These are phyloP conservation scores for Colletotrichum agaves DNA, from an alignment of 2,329 filamentous ascomycete species.

Conservation along the genomic window DNA sequence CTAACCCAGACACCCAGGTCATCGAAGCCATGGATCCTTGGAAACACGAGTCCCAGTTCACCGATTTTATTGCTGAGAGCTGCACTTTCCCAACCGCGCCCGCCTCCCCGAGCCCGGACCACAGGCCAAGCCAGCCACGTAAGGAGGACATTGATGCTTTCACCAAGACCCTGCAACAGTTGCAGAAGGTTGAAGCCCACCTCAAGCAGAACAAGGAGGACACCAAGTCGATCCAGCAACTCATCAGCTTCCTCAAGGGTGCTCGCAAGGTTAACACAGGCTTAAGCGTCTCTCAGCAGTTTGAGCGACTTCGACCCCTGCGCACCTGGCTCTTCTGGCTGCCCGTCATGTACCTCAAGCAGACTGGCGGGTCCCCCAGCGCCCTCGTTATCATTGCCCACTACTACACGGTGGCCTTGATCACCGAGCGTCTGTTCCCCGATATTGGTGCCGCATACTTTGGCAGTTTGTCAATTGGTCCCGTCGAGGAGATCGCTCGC, in stretches of 20 bases:
- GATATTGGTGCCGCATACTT: constrained; percentile 92
- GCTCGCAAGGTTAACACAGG: constrained; percentile 76
- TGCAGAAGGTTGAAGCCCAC: constrained; percentile 75
- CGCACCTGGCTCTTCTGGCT: constrained; percentile 97
- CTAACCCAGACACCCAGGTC: constrained; percentile 57
- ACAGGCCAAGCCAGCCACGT: constrained; percentile 69
- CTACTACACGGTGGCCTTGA: constrained; percentile 88
- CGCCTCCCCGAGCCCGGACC: constrained; percentile 69
- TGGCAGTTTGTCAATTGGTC: constrained; percentile 79
- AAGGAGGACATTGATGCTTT: constrained; percentile 78
- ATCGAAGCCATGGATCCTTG: constrained; percentile 91
- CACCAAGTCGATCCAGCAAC: constrained; percentile 73
- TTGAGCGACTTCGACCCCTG: constrained; percentile 87
- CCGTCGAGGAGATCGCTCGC: constrained; percentile 87
- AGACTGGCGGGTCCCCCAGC: constrained; percentile 78
- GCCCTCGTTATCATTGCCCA: constrained; percentile 88
- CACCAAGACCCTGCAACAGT: constrained; percentile 72
- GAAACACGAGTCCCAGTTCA: constrained; percentile 90
- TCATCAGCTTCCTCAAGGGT: constrained; percentile 78
- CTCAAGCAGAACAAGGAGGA: constrained; percentile 77
- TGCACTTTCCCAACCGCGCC: constrained; percentile 77
- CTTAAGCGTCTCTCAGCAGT: constrained; percentile 83
- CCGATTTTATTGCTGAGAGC: constrained; percentile 83
- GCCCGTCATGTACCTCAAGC: constrained; percentile 84
- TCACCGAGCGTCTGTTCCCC: constrained; percentile 90